A percentile compares a stretch with the other conserved stretches of the same genome.
Evolutionary conservation across 768 basidiomycete genomes (phyloP).

Genomic region (Kwoniella heveanensis): DNA sequence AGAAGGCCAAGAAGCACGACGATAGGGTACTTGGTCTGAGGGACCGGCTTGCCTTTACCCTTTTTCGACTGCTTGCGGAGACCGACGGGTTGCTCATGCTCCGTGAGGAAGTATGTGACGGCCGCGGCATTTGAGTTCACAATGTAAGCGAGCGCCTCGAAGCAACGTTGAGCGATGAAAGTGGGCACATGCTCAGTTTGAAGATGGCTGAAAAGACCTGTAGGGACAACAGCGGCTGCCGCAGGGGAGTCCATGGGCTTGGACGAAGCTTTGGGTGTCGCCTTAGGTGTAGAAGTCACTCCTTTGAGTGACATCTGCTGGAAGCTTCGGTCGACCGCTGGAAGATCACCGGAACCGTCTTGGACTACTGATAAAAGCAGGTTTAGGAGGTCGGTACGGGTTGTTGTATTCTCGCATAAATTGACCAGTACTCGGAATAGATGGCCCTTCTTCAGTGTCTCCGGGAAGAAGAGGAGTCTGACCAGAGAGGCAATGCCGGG

Average conservation of each 20-base stretch:
- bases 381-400: constrained; percentile 89
- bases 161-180: constrained; percentile 87
- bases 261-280: constrained; percentile 67
- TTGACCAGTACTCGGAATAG: constrained; percentile 87
- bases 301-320: constrained; percentile 80
- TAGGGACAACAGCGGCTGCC: constrained; percentile 58
- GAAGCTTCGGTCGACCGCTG: constrained; percentile 89
- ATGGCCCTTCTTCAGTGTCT: constrained; percentile 78
- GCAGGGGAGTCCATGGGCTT: constrained; percentile 46
- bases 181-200: constrained; percentile 78
- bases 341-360: constrained; percentile 89
- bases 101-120: constrained; percentile 90
- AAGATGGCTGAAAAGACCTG: constrained; percentile 60
- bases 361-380: constrained; percentile 90
- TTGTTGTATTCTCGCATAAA: constrained; percentile 90
- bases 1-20: constrained; percentile 84
- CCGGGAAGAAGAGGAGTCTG: constrained; percentile 93
- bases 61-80: constrained; percentile 60
- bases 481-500: constrained; percentile 83
- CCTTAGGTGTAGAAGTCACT: constrained; percentile 59
- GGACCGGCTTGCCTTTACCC: constrained; percentile 65
- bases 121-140: constrained; percentile 81
- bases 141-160: constrained; percentile 86
- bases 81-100: constrained; percentile 85
- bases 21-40: constrained; percentile 85